phyloP scores from a whole-genome alignment of 768 basidiomycete species.

The Lentinula lateritia region DNA sequence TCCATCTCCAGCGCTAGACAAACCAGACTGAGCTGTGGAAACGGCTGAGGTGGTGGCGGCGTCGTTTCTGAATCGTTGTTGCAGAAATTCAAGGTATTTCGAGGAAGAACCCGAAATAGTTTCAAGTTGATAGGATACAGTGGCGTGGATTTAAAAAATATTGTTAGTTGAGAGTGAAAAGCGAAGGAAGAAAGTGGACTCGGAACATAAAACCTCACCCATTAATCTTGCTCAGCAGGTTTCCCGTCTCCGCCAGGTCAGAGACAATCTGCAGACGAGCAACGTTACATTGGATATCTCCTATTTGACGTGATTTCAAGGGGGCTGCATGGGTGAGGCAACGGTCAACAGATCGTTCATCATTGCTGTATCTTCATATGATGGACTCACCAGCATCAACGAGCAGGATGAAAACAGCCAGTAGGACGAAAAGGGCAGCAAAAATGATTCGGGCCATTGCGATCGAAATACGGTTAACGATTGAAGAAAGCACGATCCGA shows the following conservation, averaged over 20 bases:
- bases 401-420: background rate
- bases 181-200: background rate
- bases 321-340: slow-evolving; percentile 5
- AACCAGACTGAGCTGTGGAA: background rate
- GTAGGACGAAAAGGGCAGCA: background rate
- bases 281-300: slow-evolving; percentile 26
- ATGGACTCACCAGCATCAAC: background rate
- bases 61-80: background rate
- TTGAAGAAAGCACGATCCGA: background rate
- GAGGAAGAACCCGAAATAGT: too few relatives aligned
- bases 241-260: slow-evolving; percentile 14
- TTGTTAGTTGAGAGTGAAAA: background rate
- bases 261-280: slow-evolving; percentile 24
- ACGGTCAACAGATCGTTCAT: background rate
- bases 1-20: slow-evolving; percentile 3
- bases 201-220: background rate
- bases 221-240: background rate
- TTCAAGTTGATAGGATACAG: too few relatives aligned
- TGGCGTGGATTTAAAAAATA: too few relatives aligned
- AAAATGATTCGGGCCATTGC: background rate
- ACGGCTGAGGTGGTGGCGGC: slow-evolving; percentile 1
- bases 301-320: slow-evolving; percentile 21
- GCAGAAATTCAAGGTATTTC: too few relatives aligned
- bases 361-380: background rate
- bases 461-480: background rate